Evolutionary conservation across 257 asterid species (phyloP).

Genomic region (Solanum sparsipilum): DNA sequence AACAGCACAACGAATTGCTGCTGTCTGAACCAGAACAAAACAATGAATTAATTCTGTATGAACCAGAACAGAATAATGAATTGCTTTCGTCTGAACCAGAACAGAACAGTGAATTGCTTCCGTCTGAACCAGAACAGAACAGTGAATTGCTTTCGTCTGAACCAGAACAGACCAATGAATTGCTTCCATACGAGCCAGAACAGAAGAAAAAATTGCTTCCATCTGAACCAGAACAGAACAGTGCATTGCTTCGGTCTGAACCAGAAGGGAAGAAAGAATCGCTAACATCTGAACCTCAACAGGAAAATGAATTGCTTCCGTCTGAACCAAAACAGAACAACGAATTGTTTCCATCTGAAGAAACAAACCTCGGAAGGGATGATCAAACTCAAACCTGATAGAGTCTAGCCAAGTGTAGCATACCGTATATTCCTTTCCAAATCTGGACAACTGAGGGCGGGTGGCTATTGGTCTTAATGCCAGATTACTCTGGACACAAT

Average conservation of each 20-base stretch:
- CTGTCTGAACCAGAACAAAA: not conserved
- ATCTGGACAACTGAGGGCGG: not conserved
- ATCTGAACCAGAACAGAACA: not conserved
- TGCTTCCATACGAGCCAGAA: not conserved
- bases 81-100: not conserved
- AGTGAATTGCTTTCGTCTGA: not conserved
- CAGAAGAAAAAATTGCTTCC: not conserved
- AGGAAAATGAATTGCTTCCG: not conserved
- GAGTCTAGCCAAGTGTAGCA: not conserved
- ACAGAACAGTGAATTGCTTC: not conserved
- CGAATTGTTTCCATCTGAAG: not conserved
- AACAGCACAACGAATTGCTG: not conserved
- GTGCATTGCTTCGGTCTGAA: not conserved
- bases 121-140: not conserved
- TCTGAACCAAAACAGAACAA: not conserved
- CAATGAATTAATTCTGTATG: not conserved
- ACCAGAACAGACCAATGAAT: not conserved
- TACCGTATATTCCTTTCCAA: not conserved
- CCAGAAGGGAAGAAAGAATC: not conserved
- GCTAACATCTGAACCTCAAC: not conserved
- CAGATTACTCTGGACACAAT: not conserved
- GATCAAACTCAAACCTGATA: not conserved
- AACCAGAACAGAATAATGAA: not conserved
- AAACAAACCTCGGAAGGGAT: not conserved
- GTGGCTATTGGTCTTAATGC: not conserved